Conservation (phyloP, 306 rosid genomes). For the Crataegus laevigata region DNA sequence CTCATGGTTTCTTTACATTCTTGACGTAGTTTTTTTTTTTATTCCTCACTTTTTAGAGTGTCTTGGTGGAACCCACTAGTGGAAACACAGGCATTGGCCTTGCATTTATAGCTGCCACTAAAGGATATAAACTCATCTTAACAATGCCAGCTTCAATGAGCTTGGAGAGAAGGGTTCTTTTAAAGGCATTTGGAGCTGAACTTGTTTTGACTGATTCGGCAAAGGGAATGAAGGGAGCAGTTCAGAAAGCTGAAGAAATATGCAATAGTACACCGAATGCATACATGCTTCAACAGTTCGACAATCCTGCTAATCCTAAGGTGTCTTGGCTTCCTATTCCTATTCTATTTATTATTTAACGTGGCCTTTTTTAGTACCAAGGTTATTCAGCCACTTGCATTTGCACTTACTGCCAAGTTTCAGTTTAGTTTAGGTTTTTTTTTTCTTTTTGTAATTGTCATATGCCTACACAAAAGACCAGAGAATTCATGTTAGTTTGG, state of each 20-base stretch:
- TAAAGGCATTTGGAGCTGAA: constrained; percentile 97
- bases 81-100: constrained; percentile 99
- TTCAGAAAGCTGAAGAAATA: constrained; percentile 96
- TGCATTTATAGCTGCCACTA: constrained; percentile 95
- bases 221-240: constrained; percentile 98
- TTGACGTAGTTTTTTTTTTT: constrained; percentile 22
- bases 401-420: not conserved
- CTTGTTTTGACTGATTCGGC: constrained; percentile 83
- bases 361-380: not conserved
- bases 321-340: constrained; percentile 26
- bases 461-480: not conserved
- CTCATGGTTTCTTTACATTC: not conserved
- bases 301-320: constrained; percentile 97
- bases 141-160: constrained; percentile 99
- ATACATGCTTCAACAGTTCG: constrained; percentile 97
- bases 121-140: constrained; percentile 87
- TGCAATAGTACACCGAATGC: constrained; percentile 64
- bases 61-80: constrained; percentile 95
- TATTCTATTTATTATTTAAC: not conserved
- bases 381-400: too few species aligned
- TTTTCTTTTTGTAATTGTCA: not conserved
- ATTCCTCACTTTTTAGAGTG: constrained; percentile 45
- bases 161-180: constrained; percentile 90
- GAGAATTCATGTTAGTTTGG: not conserved
- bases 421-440: not conserved